A percentile compares a stretch with the other conserved stretches of the same genome.
These are phyloP conservation scores for Fusarium oligoseptatum DNA, from an alignment of 2,329 filamentous ascomycete genomes.

Conservation along the genomic window DNA sequence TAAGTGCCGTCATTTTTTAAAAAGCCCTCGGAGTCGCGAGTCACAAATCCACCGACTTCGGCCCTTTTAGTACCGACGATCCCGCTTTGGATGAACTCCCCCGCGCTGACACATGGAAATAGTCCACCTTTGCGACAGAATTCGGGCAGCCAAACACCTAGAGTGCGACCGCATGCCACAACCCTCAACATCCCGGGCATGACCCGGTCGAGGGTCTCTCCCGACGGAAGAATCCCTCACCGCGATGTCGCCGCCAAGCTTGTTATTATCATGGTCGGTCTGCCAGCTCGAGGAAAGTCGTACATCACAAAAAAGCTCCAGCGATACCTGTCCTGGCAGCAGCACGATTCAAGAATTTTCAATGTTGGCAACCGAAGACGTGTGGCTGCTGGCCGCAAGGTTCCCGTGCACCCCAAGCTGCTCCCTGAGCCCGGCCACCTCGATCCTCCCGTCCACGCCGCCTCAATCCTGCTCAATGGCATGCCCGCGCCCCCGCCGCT, in stretches of 20 bases:
- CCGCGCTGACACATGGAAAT: conserved; percentile 42
- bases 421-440: conserved; percentile 53
- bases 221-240: conserved; percentile 93
- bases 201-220: conserved; percentile 94
- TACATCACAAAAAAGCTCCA: conserved; percentile 99
- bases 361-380: conserved; percentile 95
- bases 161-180: conserved; percentile 85
- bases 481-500: conserved; percentile 52
- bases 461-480: conserved; percentile 71
- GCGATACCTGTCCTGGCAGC: conserved; percentile 95
- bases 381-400: conserved; percentile 75
- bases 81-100: conserved; percentile 24
- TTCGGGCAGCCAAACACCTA: conserved; percentile 82
- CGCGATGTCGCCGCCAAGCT: conserved; percentile 96
- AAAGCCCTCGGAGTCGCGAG: conserved; percentile 30
- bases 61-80: conserved; percentile 38
- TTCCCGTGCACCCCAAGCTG: conserved; percentile 51
- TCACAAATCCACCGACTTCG: conserved; percentile 40
- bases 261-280: conserved; percentile 97
- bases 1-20: conserved; percentile 53
- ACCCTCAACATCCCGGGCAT: conserved; percentile 97
- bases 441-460: conserved; percentile 64
- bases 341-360: conserved; percentile 96
- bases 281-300: conserved; percentile 95
- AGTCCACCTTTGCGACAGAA: conserved; percentile 79